Evolutionary conservation across 352 stramenopile genomes (phyloP).

Genomic region (Hyaloperonospora arabidopsidis): DNA sequence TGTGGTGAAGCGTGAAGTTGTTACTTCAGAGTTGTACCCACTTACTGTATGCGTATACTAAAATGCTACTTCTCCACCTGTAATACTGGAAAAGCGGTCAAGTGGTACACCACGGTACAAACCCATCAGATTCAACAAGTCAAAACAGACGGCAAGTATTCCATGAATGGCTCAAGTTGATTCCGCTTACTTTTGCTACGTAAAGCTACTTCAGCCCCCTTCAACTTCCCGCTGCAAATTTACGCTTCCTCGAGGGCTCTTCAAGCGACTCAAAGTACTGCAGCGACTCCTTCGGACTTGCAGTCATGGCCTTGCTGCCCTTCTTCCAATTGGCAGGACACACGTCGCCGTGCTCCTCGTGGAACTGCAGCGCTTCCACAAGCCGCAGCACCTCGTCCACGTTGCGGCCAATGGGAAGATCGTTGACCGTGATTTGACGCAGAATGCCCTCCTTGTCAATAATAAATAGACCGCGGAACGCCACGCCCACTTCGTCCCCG

Average conservation of each 20-base stretch:
- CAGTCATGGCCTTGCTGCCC: slow-evolving; percentile 79
- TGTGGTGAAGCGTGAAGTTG: neutral
- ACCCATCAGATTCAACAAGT: too few species aligned
- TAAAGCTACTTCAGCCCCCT: neutral
- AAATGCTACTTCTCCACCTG: neutral
- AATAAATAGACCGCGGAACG: slow-evolving; percentile 87
- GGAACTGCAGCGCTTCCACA: slow-evolving; percentile 89
- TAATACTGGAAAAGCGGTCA: too few species aligned
- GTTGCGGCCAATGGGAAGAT: slow-evolving; percentile 82
- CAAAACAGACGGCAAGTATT: too few species aligned
- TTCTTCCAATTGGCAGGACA: slow-evolving; percentile 90
- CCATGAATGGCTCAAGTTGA: neutral
- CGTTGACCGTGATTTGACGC: slow-evolving; percentile 84
- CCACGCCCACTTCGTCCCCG: slow-evolving; percentile 55
- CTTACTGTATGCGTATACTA: neutral
- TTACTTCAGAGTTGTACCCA: neutral
- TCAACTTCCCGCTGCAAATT: slow-evolving; percentile 10
- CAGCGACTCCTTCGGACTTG: slow-evolving; percentile 63
- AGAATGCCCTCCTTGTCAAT: slow-evolving; percentile 82
- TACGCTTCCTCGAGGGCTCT: slow-evolving; percentile 29
- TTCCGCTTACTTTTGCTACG: neutral
- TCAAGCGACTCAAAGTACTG: slow-evolving; percentile 65
- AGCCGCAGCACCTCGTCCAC: slow-evolving; percentile 88
- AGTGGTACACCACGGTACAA: too few species aligned
- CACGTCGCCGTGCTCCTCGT: slow-evolving; percentile 85